Percentiles rank a stretch among this genome's conserved stretches.
Conservation (phyloP, 1,284 basidiomycete genomes). For the Ceratorhiza oryzae-sativae region DNA sequence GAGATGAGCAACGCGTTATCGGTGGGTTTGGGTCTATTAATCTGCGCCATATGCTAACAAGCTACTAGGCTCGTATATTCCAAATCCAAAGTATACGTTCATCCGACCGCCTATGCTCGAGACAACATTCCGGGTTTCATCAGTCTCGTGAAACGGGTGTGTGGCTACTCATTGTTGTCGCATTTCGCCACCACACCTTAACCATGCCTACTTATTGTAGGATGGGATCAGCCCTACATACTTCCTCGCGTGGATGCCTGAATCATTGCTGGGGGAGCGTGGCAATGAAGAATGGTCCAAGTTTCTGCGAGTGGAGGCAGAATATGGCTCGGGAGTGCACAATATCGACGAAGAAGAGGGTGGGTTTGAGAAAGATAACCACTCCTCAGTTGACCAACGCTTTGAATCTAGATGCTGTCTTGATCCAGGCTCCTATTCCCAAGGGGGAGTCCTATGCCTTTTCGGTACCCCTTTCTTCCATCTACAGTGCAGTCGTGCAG, state of each 20-base stretch:
- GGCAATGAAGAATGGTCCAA: conserved; percentile 83
- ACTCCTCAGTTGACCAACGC: neutral
- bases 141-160: conserved; percentile 81
- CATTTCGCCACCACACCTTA: conserved; percentile 22
- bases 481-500: conserved; percentile 89
- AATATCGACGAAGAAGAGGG: conserved; percentile 74
- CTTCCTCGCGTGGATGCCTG: conserved; percentile 85
- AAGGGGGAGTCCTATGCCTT: conserved; percentile 92
- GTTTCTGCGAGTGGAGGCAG: conserved; percentile 79
- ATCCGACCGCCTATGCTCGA: conserved; percentile 88
- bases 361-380: conserved; percentile 50
- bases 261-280: conserved; percentile 75
- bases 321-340: conserved; percentile 51
- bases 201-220: conserved; percentile 51
- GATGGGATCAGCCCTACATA: conserved; percentile 75
- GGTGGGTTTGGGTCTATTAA: neutral
- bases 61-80: conserved; percentile 72
- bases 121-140: conserved; percentile 96
- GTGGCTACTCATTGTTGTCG: conserved; percentile 47
- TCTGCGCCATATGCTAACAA: neutral
- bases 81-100: conserved; percentile 92
- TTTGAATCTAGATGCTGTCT: conserved; percentile 65
- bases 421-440: conserved; percentile 77
- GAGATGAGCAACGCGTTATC: conserved; percentile 29
- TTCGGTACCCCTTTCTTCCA: conserved; percentile 85